phyloP scores from a whole-genome alignment of 805 yeast genomes.

The Wickerhamiella nectarea region DNA sequence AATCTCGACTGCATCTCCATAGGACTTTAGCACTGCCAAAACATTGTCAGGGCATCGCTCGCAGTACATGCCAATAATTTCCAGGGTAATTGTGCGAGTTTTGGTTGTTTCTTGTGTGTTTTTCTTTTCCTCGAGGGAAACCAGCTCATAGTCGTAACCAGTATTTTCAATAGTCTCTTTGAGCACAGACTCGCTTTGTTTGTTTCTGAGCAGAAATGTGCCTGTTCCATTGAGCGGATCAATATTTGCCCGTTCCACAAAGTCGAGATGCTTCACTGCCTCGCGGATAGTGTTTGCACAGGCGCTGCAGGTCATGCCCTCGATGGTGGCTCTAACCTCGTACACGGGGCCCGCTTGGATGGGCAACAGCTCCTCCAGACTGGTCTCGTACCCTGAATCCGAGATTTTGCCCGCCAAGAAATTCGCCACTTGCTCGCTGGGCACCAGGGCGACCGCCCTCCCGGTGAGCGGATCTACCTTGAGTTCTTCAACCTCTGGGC shows the following conservation, averaged over 20 bases:
- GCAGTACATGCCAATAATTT: constrained; percentile 56
- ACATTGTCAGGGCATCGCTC: constrained; percentile 52
- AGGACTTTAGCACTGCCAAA: constrained; percentile 34
- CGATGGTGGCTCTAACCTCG: constrained; percentile 46
- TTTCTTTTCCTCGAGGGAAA: constrained; percentile 33
- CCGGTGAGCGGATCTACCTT: constrained; percentile 41
- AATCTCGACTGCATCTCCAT: constrained; percentile 44
- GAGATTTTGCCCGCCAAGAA: constrained; percentile 35
- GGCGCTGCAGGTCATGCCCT: constrained; percentile 57
- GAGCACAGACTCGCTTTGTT: constrained; percentile 29
- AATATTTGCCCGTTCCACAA: constrained; percentile 40
- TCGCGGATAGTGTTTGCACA: constrained; percentile 44
- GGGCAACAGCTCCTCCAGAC: constrained; percentile 46
- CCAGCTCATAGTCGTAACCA: constrained; percentile 39
- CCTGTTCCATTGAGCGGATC: constrained; percentile 51
- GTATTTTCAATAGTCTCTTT: constrained; percentile 37
- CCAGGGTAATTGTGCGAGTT: constrained; percentile 44
- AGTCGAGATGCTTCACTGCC: constrained; percentile 33
- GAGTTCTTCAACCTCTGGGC: constrained; percentile 27
- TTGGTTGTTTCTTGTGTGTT: constrained; percentile 35
- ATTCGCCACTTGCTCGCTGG: constrained; percentile 39
- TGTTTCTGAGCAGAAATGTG: constrained; percentile 36
- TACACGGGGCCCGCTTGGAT: constrained; percentile 33
- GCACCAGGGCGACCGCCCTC: constrained; percentile 40
- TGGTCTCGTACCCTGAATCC: constrained; percentile 37